phyloP scores from a whole-genome alignment of 1,284 basidiomycete species.

The Sporisorium reilianum region DNA sequence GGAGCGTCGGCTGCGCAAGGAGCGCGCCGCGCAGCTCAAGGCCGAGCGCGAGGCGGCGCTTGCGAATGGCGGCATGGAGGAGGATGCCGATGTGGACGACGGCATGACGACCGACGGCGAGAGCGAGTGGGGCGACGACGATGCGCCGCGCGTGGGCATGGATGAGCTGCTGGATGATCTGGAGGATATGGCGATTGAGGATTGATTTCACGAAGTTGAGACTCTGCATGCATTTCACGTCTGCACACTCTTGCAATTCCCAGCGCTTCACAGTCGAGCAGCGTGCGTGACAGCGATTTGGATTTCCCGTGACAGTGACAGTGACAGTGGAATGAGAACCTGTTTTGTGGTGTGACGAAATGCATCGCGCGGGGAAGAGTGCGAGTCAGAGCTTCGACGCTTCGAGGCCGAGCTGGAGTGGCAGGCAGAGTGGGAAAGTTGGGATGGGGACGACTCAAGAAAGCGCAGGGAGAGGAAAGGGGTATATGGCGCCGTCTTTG shows the following conservation, averaged over 20 bases:
- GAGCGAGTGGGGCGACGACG: conserved; percentile 85
- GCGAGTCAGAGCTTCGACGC: too few relatives aligned
- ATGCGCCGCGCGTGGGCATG: conserved; percentile 72
- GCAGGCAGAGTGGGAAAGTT: too few relatives aligned
- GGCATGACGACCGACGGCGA: conserved; percentile 67
- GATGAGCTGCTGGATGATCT: conserved; percentile 93
- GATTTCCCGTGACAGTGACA: background rate
- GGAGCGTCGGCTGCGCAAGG: conserved; percentile 67
- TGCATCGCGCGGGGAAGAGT: too few relatives aligned
- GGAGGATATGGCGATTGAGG: conserved; percentile 73
- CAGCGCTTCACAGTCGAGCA: background rate
- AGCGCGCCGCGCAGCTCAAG: conserved; percentile 48
- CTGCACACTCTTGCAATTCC: conserved; percentile 8
- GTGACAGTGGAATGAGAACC: background rate
- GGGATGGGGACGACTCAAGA: too few relatives aligned
- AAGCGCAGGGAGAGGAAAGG: too few relatives aligned
- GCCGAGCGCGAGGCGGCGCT: conserved; percentile 67
- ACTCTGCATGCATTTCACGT: background rate
- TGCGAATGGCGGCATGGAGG: conserved; percentile 72
- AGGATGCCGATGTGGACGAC: conserved; percentile 62
- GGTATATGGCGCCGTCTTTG: too few relatives aligned
- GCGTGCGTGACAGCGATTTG: background rate
- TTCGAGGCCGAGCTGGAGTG: too few relatives aligned
- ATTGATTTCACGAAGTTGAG: conserved; percentile 13
- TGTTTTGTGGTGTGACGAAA: background rate